Percentiles rank a stretch among this genome's conserved stretches.
Evolutionary conservation across 1,284 basidiomycete genomes (phyloP).

Genomic region (Moniliella sp.): DNA sequence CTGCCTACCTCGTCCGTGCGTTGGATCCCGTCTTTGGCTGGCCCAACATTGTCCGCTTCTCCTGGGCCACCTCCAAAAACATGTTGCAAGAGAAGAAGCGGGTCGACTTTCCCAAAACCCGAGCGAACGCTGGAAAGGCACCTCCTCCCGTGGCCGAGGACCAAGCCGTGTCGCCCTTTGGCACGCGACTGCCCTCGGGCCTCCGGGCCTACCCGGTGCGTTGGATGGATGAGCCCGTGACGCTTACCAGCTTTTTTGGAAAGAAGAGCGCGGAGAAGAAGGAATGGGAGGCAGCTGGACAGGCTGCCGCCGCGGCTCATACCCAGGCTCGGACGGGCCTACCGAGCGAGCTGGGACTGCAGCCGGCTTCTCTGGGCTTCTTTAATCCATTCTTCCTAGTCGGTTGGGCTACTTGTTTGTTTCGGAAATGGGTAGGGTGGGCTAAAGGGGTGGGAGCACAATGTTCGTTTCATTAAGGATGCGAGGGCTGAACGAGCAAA

Average conservation of each 20-base stretch:
- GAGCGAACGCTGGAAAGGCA: slow-evolving; percentile 41
- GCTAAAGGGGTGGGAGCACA: not conserved
- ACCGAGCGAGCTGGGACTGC: no score
- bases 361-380: no score
- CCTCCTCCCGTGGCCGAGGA: not conserved
- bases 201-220: slow-evolving; percentile 8
- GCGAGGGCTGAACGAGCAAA: no score
- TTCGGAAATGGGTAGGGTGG: not conserved
- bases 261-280: slow-evolving; percentile 1
- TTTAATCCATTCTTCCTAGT: no score
- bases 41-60: slow-evolving; percentile 73
- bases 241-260: slow-evolving; percentile 13
- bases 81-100: slow-evolving; percentile 59
- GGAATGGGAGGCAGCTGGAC: no score
- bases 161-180: slow-evolving; percentile 3
- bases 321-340: no score
- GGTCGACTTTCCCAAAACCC: slow-evolving; percentile 37
- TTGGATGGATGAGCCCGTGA: slow-evolving; percentile 14
- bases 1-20: slow-evolving; percentile 56
- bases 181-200: slow-evolving; percentile 5
- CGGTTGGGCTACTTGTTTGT: no score
- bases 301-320: no score
- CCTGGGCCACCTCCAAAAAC: slow-evolving; percentile 80
- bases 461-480: not conserved
- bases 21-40: slow-evolving; percentile 79